Percentiles rank a stretch among this genome's conserved stretches.
Evolutionary conservation across 768 basidiomycete genomes (phyloP).

Genomic region (Tulasnella sp.): DNA sequence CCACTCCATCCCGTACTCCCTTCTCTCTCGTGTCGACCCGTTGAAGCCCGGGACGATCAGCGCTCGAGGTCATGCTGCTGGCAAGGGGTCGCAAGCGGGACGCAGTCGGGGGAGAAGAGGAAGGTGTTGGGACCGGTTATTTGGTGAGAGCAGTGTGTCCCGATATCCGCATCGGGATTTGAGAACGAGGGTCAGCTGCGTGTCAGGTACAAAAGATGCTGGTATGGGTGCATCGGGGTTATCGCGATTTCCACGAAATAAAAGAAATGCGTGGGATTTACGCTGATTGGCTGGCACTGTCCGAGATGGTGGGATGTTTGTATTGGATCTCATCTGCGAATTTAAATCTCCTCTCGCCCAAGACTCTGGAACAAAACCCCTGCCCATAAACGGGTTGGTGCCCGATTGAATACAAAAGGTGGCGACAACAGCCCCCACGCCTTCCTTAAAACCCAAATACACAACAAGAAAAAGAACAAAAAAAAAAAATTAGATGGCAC

Average conservation of each 20-base stretch:
- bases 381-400: not conserved
- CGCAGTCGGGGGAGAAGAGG: not conserved
- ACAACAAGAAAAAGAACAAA: not conserved
- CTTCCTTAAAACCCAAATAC: not conserved
- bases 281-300: conserved; percentile 7
- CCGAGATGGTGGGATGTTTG: conserved; percentile 6
- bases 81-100: not conserved
- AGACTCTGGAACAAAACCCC: not conserved
- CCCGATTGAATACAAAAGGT: conserved; percentile 15
- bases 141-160: not conserved
- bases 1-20: not conserved
- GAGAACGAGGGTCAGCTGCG: conserved; percentile 5
- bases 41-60: not conserved
- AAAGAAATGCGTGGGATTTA: conserved; percentile 11
- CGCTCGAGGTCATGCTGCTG: too few species aligned
- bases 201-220: conserved; percentile 10
- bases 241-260: conserved; percentile 15
- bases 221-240: not conserved
- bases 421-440: not conserved
- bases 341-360: not conserved
- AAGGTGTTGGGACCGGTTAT: not conserved
- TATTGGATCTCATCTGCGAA: conserved; percentile 3
- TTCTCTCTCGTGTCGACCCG: not conserved
- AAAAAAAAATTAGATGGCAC: not conserved
- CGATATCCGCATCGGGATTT: conserved; percentile 7